Evolutionary conservation across 352 stramenopile genomes (phyloP).

Genomic region (Phytophthora constricta): DNA sequence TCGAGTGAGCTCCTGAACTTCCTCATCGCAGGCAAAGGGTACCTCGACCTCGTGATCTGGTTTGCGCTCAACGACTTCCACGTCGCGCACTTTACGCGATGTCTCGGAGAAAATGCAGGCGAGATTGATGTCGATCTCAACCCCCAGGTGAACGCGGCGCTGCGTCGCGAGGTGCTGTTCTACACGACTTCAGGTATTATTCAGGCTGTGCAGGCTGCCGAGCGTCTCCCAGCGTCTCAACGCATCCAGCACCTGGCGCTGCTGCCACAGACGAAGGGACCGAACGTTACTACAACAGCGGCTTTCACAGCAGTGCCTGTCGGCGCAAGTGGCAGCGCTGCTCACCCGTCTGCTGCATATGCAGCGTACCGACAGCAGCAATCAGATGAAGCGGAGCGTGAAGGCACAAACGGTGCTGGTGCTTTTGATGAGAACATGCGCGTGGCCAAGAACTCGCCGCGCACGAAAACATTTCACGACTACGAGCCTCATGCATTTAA

Average conservation of each 20-base stretch:
- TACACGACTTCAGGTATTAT: slow-evolving; percentile 92
- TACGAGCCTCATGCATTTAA: slow-evolving; percentile 90
- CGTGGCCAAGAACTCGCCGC: slow-evolving; percentile 72
- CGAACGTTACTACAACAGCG: slow-evolving; percentile 24
- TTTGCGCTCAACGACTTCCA: slow-evolving; percentile 89
- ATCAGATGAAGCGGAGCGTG: slow-evolving; percentile 43
- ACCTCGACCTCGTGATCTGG: slow-evolving; percentile 91
- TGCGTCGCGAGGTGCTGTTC: slow-evolving; percentile 89
- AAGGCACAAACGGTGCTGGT: slow-evolving; percentile 32
- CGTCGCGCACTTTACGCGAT: slow-evolving; percentile 78
- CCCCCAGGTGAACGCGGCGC: slow-evolving; percentile 87
- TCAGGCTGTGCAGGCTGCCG: slow-evolving; percentile 82
- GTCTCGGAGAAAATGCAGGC: slow-evolving; percentile 55
- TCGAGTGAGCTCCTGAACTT: slow-evolving; percentile 87
- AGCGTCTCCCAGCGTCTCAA: slow-evolving; percentile 75
- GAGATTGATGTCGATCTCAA: slow-evolving; percentile 86
- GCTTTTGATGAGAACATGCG: slow-evolving; percentile 80
- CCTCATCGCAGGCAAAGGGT: slow-evolving; percentile 86
- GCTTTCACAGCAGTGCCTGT: slow-evolving; percentile 44
- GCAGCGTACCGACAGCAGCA: slow-evolving; percentile 64
- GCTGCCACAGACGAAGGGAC: slow-evolving; percentile 73
- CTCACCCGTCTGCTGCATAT: slow-evolving; percentile 42
- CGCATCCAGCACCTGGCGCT: slow-evolving; percentile 86
- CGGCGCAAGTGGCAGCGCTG: slow-evolving; percentile 28
- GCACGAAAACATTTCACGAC: slow-evolving; percentile 90